Evolutionary conservation across 2,329 filamentous ascomycete species (phyloP).

Genomic region (Clarireedia monteithiana): DNA sequence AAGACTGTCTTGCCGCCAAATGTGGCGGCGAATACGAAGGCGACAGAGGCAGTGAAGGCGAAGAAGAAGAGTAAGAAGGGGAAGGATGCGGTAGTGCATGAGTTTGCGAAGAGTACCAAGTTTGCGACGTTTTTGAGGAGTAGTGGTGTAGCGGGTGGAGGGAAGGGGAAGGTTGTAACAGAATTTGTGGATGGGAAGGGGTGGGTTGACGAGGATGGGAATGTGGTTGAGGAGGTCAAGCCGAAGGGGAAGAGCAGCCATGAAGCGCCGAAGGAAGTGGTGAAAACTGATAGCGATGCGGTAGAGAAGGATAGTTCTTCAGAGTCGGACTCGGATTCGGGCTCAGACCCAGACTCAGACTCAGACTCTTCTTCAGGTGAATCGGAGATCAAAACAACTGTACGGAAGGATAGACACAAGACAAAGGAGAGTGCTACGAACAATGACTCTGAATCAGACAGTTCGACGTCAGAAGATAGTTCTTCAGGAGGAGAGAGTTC

Average conservation of each 20-base stretch:
- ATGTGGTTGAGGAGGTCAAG: constrained; percentile 54
- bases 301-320: constrained; percentile 22
- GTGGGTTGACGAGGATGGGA: constrained; percentile 76
- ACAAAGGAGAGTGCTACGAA: neutral
- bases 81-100: constrained; percentile 66
- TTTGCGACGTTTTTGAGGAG: constrained; percentile 74
- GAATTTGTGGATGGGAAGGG: constrained; percentile 78
- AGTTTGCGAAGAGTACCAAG: constrained; percentile 80
- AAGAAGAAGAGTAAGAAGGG: constrained; percentile 51
- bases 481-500: neutral
- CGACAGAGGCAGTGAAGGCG: constrained; percentile 29
- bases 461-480: neutral
- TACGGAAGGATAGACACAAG: neutral
- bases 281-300: neutral
- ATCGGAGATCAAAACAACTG: constrained; percentile 4
- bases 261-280: neutral
- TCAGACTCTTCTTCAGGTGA: constrained; percentile 10
- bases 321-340: constrained; percentile 9
- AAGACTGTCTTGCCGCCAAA: constrained; percentile 69
- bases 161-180: constrained; percentile 38
- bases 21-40: constrained; percentile 30
- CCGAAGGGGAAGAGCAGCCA: constrained; percentile 14
- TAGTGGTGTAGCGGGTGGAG: constrained; percentile 35
- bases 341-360: constrained; percentile 3
- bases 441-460: neutral